phyloP scores from a whole-genome alignment of 23 red algal genomes.

The Gracilariopsis chorda region DNA sequence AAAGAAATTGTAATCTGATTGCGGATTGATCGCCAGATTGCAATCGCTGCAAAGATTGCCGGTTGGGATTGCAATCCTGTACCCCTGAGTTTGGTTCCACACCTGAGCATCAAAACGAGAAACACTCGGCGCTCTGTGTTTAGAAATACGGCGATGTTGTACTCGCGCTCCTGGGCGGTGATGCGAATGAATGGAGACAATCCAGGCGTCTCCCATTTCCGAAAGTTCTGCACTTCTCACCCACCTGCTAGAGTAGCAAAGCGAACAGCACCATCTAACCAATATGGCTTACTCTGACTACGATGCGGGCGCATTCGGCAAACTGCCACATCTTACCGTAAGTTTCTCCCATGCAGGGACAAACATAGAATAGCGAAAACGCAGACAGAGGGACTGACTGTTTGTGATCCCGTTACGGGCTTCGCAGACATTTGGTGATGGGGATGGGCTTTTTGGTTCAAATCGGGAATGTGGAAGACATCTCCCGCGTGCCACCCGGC shows the following conservation, averaged over 20 bases:
- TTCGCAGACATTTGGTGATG: conserved; percentile 44
- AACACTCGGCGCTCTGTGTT: background rate
- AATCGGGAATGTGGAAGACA: conserved; percentile 36
- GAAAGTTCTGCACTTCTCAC: background rate
- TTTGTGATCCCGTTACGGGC: background rate
- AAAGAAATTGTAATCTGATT: too few species aligned
- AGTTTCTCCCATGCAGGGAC: background rate
- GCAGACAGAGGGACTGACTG: background rate
- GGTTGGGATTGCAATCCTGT: too few species aligned
- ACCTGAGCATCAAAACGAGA: conserved; percentile 1
- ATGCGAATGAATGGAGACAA: conserved; percentile 48
- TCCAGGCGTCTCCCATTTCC: conserved; percentile 36
- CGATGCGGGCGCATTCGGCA: too few species aligned
- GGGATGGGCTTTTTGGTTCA: conserved; percentile 59
- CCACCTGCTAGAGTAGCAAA: too few species aligned
- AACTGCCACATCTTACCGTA: conserved; percentile 46
- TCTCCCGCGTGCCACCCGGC: background rate
- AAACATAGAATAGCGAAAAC: background rate
- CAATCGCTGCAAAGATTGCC: too few species aligned
- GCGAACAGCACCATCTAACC: too few species aligned
- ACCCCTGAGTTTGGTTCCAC: too few species aligned
- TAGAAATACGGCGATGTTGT: conserved; percentile 48
- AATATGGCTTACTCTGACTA: too few species aligned
- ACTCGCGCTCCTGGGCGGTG: conserved; percentile 32
- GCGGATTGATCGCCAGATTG: too few species aligned